Percentiles rank a stretch among this genome's conserved stretches.
These are phyloP conservation scores for Circinella minor DNA, from an alignment of 371 early-diverging fungal species.

Conservation along the genomic window DNA sequence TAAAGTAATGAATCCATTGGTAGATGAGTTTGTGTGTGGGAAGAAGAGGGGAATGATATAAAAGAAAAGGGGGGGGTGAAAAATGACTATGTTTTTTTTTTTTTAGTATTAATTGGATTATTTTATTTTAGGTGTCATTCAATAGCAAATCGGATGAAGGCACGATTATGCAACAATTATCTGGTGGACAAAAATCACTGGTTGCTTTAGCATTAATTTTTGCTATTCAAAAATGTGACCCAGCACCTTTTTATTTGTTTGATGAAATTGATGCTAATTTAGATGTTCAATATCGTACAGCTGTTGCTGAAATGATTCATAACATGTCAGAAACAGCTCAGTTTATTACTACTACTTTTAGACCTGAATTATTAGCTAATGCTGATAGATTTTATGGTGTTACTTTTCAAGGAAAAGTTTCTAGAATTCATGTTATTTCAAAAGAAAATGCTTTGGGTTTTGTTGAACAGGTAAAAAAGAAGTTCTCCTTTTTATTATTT, in stretches of 20 bases:
- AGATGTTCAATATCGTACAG: conserved; percentile 94
- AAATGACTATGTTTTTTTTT: no score
- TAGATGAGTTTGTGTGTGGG: background rate
- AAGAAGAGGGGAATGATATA: background rate
- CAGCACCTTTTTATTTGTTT: conserved; percentile 99
- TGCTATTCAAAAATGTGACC: conserved; percentile 98
- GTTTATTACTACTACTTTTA: conserved; percentile 98
- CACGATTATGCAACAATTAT: conserved; percentile 93
- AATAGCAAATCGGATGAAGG: conserved; percentile 89
- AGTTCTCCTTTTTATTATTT: background rate
- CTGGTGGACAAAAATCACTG: conserved; percentile 99
- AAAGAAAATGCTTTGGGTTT: conserved; percentile 75
- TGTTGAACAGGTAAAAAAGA: conserved; percentile 60
- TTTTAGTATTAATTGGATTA: background rate
- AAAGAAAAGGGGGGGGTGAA: no score
- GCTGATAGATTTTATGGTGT: conserved; percentile 98
- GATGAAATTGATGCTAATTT: conserved; percentile 99
- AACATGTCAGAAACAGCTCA: conserved; percentile 87
- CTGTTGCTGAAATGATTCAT: conserved; percentile 95
- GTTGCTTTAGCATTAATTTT: conserved; percentile 98
- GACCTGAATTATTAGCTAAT: conserved; percentile 90
- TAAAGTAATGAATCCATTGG: conserved; percentile 52
- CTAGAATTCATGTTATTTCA: conserved; percentile 68
- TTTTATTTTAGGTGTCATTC: conserved; percentile 71
- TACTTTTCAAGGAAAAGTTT: conserved; percentile 88